These are phyloP conservation scores for Plasmodium yoelii DNA, from an alignment of 169 alveolate species.

Conservation along the genomic window DNA sequence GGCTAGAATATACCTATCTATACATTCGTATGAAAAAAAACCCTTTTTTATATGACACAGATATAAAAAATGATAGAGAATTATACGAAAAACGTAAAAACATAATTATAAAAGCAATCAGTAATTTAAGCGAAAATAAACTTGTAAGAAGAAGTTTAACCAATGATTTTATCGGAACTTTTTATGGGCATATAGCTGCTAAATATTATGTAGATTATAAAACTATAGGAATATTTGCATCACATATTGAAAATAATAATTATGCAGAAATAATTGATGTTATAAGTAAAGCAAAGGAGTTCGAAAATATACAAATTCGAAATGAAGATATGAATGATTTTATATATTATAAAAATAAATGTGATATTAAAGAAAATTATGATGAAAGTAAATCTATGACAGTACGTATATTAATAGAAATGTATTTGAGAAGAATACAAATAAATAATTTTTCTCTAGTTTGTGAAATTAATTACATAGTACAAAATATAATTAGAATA, in stretches of 20 bases:
- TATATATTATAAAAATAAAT: constrained; percentile 27
- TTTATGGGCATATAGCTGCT: constrained; percentile 91
- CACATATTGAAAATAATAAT: constrained; percentile 33
- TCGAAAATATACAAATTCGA: constrained; percentile 72
- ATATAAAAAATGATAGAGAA: constrained; percentile 76
- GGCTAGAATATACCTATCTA: constrained; percentile 96
- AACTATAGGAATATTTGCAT: constrained; percentile 79
- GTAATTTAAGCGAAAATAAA: constrained; percentile 80
- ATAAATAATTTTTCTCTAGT: constrained; percentile 92
- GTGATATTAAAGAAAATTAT: constrained; percentile 56
- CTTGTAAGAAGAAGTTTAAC: constrained; percentile 78
- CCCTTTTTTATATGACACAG: constrained; percentile 92
- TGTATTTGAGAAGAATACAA: constrained; percentile 87
- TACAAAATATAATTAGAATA: constrained; percentile 95
- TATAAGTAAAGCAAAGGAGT: constrained; percentile 69
- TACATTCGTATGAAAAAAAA: constrained; percentile 91
- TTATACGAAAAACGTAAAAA: constrained; percentile 72
- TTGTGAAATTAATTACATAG: constrained; percentile 94
- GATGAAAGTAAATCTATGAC: constrained; percentile 74
- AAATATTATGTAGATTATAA: constrained; percentile 90
- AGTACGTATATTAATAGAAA: constrained; percentile 88
- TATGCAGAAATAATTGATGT: constrained; percentile 61
- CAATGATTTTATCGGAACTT: constrained; percentile 87
- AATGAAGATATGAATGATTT: constrained; percentile 75
- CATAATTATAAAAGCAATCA: constrained; percentile 79